A percentile compares a stretch with the other conserved stretches of the same genome.
These are phyloP conservation scores for Irpex sp. DNA, from an alignment of 1,284 basidiomycete genomes.

Conservation along the genomic window DNA sequence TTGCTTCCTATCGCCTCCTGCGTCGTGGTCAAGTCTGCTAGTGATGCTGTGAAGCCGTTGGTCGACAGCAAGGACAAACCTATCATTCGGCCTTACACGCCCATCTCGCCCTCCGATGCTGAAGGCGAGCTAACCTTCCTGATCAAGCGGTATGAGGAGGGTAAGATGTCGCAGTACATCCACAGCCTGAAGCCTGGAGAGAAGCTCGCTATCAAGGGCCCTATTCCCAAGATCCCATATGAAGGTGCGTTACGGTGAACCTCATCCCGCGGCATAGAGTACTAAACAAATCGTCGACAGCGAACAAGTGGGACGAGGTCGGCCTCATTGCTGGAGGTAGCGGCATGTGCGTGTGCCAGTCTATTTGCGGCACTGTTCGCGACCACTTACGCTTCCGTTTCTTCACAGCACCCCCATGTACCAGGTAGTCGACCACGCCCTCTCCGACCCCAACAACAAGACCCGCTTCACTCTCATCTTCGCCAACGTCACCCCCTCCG, in stretches of 20 bases:
- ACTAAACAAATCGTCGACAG: slow-evolving; percentile 30
- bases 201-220: slow-evolving; percentile 86
- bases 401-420: slow-evolving; percentile 64
- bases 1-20: slow-evolving; percentile 76
- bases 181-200: slow-evolving; percentile 75
- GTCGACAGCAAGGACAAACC: slow-evolving; percentile 86
- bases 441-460: slow-evolving; percentile 76
- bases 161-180: slow-evolving; percentile 80
- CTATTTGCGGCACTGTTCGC: not conserved
- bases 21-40: slow-evolving; percentile 54
- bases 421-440: slow-evolving; percentile 73
- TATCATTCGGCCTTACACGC: slow-evolving; percentile 86
- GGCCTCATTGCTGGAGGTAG: slow-evolving; percentile 88
- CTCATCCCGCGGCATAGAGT: too few species aligned
- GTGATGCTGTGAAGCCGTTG: slow-evolving; percentile 50
- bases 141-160: slow-evolving; percentile 83
- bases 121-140: slow-evolving; percentile 80
- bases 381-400: not conserved
- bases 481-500: slow-evolving; percentile 86
- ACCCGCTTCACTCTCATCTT: slow-evolving; percentile 95
- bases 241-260: slow-evolving; percentile 43
- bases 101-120: slow-evolving; percentile 69
- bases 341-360: slow-evolving; percentile 59
- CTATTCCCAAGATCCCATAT: slow-evolving; percentile 81
- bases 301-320: slow-evolving; percentile 83